Evolutionary conservation across 1,139 yeast genomes (phyloP).

Genomic region (Suhomyces taliae): DNA sequence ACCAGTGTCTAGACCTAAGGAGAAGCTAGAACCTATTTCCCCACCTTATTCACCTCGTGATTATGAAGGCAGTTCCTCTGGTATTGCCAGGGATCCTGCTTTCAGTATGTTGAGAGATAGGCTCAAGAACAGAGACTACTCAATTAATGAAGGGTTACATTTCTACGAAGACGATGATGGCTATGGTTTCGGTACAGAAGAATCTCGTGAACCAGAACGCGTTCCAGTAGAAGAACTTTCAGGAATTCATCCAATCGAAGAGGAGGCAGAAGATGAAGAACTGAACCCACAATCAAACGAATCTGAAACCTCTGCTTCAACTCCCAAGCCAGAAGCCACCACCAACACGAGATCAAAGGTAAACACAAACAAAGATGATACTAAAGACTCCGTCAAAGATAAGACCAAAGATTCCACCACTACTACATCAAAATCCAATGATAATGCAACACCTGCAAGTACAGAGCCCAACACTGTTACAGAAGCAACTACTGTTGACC

Average conservation of each 20-base stretch:
- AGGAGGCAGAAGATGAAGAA: conserved; percentile 5
- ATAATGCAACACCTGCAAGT: too few species aligned
- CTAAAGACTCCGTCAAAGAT: too few species aligned
- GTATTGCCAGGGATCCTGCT: neutral
- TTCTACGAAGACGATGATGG: conserved; percentile 13
- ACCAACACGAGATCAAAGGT: neutral
- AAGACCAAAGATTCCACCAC: too few species aligned
- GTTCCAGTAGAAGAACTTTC: neutral
- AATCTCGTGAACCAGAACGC: neutral
- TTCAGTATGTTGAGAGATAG: conserved; percentile 2
- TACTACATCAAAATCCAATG: too few species aligned
- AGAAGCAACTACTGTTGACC: neutral
- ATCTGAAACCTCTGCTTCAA: too few species aligned
- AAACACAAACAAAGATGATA: neutral
- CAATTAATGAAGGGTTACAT: neutral
- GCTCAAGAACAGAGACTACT: conserved; percentile 4
- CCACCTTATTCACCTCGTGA: conserved; percentile 10
- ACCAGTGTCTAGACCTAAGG: neutral
- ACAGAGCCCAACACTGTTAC: too few species aligned
- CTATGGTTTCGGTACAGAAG: conserved; percentile 3
- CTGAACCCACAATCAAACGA: neutral
- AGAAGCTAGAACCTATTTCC: conserved; percentile 6
- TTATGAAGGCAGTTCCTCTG: neutral
- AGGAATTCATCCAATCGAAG: neutral
- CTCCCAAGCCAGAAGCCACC: too few species aligned